These are phyloP conservation scores for Macrolepiota albuminosa DNA, from an alignment of 768 basidiomycete genomes.

Conservation along the genomic window DNA sequence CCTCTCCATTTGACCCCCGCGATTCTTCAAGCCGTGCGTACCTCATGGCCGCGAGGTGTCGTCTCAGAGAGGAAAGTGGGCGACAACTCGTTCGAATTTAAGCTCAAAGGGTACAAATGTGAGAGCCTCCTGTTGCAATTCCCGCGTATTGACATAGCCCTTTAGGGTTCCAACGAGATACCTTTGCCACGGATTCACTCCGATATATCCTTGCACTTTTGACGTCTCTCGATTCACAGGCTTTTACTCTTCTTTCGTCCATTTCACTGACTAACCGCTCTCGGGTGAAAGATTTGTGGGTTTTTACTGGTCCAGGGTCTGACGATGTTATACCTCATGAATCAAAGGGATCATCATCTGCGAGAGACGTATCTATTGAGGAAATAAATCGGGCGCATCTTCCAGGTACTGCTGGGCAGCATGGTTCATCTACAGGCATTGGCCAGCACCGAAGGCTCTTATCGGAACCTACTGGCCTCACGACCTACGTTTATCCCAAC, in stretches of 20 bases:
- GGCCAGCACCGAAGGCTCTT: conserved; percentile 31
- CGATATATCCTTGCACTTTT: conserved; percentile 66
- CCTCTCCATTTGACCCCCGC: conserved; percentile 74
- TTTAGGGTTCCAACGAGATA: conserved; percentile 73
- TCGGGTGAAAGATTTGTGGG: conserved; percentile 72
- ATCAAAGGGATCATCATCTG: conserved; percentile 25
- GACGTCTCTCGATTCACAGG: conserved; percentile 59
- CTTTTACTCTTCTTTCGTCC: conserved; percentile 65
- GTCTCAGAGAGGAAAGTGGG: conserved; percentile 74
- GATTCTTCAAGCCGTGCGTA: conserved; percentile 73
- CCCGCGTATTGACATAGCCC: not conserved
- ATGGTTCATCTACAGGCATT: conserved; percentile 10
- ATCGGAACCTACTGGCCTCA: conserved; percentile 25
- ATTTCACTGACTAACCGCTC: conserved; percentile 69
- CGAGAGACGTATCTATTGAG: conserved; percentile 18
- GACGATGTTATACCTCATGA: conserved; percentile 24
- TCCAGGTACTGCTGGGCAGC: conserved; percentile 10
- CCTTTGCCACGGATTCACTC: conserved; percentile 69
- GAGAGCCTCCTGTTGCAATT: conserved; percentile 18
- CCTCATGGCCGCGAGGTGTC: conserved; percentile 76
- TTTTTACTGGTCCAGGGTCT: conserved; percentile 57
- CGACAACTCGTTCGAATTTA: conserved; percentile 72
- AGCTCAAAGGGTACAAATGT: conserved; percentile 80
- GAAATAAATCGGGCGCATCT: conserved; percentile 18
- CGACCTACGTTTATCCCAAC: conserved; percentile 22